Evolutionary conservation across 177 flowering plant species (phyloP).

Genomic region (Vitis hybrid): DNA sequence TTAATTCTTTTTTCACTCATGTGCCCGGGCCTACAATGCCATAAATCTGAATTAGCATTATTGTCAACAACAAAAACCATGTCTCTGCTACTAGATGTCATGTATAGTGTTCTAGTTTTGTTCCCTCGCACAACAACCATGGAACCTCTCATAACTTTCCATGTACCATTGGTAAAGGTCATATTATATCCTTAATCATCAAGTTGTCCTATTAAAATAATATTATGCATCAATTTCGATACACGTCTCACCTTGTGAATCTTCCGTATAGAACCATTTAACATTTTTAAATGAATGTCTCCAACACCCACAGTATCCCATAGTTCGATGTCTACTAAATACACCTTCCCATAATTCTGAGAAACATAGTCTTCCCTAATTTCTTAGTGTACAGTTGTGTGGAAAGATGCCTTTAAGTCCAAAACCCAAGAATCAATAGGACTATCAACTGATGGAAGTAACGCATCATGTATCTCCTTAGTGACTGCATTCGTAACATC

Average conservation of each 20-base stretch:
- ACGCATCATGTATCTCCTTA: no score
- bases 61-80: neutral
- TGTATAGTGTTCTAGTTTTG: neutral
- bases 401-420: neutral
- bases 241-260: no score
- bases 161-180: neutral
- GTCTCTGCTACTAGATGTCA: neutral
- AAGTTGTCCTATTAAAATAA: no score
- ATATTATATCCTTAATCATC: no score
- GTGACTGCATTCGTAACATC: no score
- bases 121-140: neutral
- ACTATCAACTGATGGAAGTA: no score
- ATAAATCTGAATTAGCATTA: no score
- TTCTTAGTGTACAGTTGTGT: neutral
- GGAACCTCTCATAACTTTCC: neutral
- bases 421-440: neutral
- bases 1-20: no score
- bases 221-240: no score
- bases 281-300: no score
- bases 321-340: neutral
- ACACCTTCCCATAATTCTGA: neutral
- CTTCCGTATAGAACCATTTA: no score
- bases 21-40: no score
- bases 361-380: neutral
- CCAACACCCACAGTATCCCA: neutral